Evolutionary conservation across 768 basidiomycete species (phyloP).

Genomic region (Cantharellus anzutake): DNA sequence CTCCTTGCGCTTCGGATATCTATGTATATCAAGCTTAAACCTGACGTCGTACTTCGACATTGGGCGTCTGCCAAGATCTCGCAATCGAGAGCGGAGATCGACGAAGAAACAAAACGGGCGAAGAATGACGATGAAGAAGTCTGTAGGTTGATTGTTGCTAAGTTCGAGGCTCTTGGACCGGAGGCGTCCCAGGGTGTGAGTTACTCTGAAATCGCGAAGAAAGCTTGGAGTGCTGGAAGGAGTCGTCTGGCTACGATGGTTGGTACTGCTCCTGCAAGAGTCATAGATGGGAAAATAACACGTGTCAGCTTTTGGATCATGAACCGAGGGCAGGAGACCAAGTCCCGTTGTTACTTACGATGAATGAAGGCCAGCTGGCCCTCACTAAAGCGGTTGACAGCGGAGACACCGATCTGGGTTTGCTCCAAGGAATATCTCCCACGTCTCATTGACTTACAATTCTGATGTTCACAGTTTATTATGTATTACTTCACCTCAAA

Average conservation of each 20-base stretch:
- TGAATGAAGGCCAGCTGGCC: conserved; percentile 88
- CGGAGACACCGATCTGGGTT: conserved; percentile 88
- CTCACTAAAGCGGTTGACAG: conserved; percentile 81
- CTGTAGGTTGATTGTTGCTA: conserved; percentile 69
- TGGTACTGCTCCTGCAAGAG: conserved; percentile 5
- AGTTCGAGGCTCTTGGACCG: conserved; percentile 61
- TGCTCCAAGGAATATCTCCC: not conserved
- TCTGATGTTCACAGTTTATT: conserved; percentile 44
- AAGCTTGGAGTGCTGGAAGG: conserved; percentile 81
- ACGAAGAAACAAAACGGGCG: conserved; percentile 27
- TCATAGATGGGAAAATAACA: not conserved
- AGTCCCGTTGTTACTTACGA: conserved; percentile 76
- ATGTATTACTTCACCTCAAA: conserved; percentile 77
- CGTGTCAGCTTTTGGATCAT: conserved; percentile 62
- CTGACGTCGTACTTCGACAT: conserved; percentile 76
- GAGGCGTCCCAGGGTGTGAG: conserved; percentile 33
- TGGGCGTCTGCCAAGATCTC: conserved; percentile 92
- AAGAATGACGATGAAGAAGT: conserved; percentile 51
- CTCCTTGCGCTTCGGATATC: conserved; percentile 85
- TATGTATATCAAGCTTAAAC: conserved; percentile 59
- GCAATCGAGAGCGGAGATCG: conserved; percentile 41
- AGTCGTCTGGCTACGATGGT: conserved; percentile 73
- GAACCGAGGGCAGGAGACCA: conserved; percentile 80
- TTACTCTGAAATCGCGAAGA: conserved; percentile 86
- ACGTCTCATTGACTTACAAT: not conserved